Evolutionary conservation across 2,329 filamentous ascomycete species (phyloP).

Genomic region (Fusarium equiseti): DNA sequence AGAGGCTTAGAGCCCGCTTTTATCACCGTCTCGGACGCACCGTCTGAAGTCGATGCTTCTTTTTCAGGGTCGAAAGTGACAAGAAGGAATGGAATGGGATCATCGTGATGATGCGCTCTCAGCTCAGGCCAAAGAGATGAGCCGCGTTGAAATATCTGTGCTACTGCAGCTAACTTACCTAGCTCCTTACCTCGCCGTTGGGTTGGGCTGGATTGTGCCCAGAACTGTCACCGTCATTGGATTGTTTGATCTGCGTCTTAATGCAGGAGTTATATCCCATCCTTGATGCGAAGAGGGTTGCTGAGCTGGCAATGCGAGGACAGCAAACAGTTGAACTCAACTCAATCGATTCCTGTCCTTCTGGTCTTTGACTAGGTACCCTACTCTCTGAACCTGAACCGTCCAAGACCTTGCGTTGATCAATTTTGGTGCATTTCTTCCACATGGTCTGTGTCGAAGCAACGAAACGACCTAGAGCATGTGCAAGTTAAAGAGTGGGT

Average conservation of each 20-base stretch:
- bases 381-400: neutral
- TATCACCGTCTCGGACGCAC: conserved; percentile 25
- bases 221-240: conserved; percentile 20
- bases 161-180: conserved; percentile 1
- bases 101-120: conserved; percentile 22
- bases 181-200: neutral
- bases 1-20: conserved; percentile 15
- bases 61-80: conserved; percentile 17
- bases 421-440: neutral
- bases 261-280: conserved; percentile 35
- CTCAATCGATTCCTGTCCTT: neutral
- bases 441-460: conserved; percentile 19
- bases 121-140: conserved; percentile 12
- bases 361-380: neutral
- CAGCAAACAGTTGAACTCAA: conserved; percentile 6
- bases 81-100: neutral
- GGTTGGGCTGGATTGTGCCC: neutral
- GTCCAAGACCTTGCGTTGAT: conserved; percentile 2
- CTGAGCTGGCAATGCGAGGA: conserved; percentile 39
- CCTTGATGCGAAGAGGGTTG: conserved; percentile 15
- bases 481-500: conserved; percentile 21
- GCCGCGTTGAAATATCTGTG: neutral
- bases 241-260: conserved; percentile 28
- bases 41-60: conserved; percentile 28
- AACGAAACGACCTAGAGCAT: conserved; percentile 22